Conservation (phyloP, 352 stramenopile species). For the Globisporangium rhizosaccharum region DNA sequence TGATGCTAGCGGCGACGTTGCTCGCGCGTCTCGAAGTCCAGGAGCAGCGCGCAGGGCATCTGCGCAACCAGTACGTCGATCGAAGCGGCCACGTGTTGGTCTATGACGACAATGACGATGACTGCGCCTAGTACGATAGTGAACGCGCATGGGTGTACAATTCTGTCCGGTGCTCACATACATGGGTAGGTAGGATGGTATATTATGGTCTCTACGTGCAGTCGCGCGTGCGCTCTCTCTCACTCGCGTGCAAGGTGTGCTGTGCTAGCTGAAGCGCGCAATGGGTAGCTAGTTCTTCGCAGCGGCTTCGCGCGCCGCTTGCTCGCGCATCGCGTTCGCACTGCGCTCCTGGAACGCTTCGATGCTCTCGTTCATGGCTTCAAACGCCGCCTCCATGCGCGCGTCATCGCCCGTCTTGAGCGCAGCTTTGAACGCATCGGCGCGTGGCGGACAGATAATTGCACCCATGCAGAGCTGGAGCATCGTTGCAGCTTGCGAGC, state of each 20-base stretch:
- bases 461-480: slow-evolving; percentile 88
- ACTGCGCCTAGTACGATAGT: too few relatives aligned
- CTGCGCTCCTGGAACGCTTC: slow-evolving; percentile 80
- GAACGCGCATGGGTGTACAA: too few relatives aligned
- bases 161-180: slow-evolving; percentile 10
- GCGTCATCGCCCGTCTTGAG: slow-evolving; percentile 61
- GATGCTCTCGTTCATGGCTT: slow-evolving; percentile 65
- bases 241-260: not conserved
- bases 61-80: slow-evolving; percentile 62
- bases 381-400: slow-evolving; percentile 69
- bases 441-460: slow-evolving; percentile 76
- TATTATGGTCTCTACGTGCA: slow-evolving; percentile 9
- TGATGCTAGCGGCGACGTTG: slow-evolving; percentile 33
- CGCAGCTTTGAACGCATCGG: slow-evolving; percentile 55
- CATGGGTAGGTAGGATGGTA: slow-evolving; percentile 13
- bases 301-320: slow-evolving; percentile 61
- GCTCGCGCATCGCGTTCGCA: slow-evolving; percentile 60
- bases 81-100: slow-evolving; percentile 44
- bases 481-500: slow-evolving; percentile 78
- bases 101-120: slow-evolving; percentile 27
- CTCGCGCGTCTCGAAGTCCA: slow-evolving; percentile 38
- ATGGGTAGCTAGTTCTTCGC: slow-evolving; percentile 17
- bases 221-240: not conserved
- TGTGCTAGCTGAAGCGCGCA: not conserved
- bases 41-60: slow-evolving; percentile 38